These are phyloP conservation scores for Porphyrellus cyaneotinctus DNA, from an alignment of 768 basidiomycete species.

Conservation along the genomic window DNA sequence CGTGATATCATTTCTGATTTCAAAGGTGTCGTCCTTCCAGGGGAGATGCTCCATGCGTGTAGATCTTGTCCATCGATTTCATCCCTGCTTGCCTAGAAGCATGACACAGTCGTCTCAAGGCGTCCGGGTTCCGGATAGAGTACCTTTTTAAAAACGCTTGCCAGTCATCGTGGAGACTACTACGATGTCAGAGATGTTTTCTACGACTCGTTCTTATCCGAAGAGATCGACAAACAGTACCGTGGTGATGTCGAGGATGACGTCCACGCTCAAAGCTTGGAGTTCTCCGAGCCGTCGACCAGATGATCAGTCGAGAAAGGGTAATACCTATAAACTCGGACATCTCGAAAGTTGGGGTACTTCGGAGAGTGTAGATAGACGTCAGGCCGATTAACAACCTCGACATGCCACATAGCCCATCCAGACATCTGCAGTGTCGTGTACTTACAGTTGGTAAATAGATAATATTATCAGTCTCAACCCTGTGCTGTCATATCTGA, in stretches of 20 bases:
- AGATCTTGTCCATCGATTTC: slow-evolving; percentile 3
- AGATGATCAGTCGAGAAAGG: slow-evolving; percentile 17
- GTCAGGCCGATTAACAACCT: no score
- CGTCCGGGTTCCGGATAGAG: slow-evolving; percentile 66
- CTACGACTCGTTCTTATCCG: slow-evolving; percentile 43
- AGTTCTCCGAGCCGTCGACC: slow-evolving; percentile 38
- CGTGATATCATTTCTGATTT: slow-evolving; percentile 60
- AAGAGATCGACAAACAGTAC: slow-evolving; percentile 44
- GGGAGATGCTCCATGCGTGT: slow-evolving; percentile 71
- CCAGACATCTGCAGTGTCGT: no score
- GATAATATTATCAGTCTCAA: no score
- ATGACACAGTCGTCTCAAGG: slow-evolving; percentile 66
- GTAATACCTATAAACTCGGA: no score
- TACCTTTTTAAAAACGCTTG: slow-evolving; percentile 49
- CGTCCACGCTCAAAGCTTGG: slow-evolving; percentile 39
- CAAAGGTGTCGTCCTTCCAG: slow-evolving; percentile 60
- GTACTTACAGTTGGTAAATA: no score
- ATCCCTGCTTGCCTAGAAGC: neutral
- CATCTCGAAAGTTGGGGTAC: no score
- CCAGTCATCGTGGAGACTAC: slow-evolving; percentile 43
- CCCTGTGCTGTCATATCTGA: no score
- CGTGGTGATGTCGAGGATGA: slow-evolving; percentile 39
- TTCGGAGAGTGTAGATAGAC: no score
- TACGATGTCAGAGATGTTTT: slow-evolving; percentile 39
- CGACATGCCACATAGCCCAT: no score